Conservation (phyloP, 495 filamentous ascomycete species). For the Recurvomyces mirabilis region DNA sequence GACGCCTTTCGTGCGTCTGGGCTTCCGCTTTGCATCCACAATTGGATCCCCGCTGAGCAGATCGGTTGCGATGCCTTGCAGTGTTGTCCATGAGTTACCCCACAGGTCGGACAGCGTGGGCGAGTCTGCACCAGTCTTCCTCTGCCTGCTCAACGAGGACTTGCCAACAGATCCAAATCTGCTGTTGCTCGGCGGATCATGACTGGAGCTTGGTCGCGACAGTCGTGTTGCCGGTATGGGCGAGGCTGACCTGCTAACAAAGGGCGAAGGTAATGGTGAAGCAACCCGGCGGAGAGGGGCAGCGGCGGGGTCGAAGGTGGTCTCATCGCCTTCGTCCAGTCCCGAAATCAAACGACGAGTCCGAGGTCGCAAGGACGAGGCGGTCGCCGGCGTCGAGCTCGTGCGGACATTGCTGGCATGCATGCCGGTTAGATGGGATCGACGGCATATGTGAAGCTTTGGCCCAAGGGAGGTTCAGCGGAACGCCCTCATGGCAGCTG, state of each 20-base stretch:
- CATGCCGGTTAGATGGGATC: too few species aligned
- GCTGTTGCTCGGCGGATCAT: constrained; percentile 14
- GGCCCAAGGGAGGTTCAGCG: too few species aligned
- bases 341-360: constrained; percentile 30
- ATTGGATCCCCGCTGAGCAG: constrained; percentile 29
- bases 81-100: constrained; percentile 32
- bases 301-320: background rate
- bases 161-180: background rate
- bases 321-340: constrained; percentile 26
- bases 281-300: constrained; percentile 4
- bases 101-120: constrained; percentile 16
- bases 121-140: constrained; percentile 13
- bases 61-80: constrained; percentile 35
- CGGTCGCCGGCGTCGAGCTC: constrained; percentile 9
- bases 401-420: constrained; percentile 16
- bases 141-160: background rate
- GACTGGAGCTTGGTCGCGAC: constrained; percentile 14
- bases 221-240: constrained; percentile 27
- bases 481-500: too few species aligned
- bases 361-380: constrained; percentile 28
- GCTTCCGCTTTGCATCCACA: constrained; percentile 23
- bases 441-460: too few species aligned
- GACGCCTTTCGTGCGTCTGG: constrained; percentile 33
- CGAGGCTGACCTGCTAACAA: constrained; percentile 25
- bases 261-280: constrained; percentile 25